These are phyloP conservation scores for Beta macrorhiza DNA, from an alignment of 179 eudicot genomes.

Conservation along the genomic window DNA sequence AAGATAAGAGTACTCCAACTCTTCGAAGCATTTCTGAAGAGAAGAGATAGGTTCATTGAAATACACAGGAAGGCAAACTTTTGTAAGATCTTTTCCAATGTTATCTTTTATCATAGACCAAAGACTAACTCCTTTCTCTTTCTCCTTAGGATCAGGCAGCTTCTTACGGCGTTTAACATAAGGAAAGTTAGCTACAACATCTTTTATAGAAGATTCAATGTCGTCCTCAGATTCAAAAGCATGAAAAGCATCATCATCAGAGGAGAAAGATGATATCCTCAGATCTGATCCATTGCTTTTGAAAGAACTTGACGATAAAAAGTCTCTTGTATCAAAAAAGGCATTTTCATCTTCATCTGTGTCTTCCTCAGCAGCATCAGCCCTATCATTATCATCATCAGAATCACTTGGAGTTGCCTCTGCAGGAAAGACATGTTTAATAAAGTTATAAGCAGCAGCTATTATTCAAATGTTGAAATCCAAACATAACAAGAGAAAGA, in stretches of 20 bases:
- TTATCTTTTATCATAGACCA: conserved; percentile 99
- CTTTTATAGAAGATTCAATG: conserved; percentile 56
- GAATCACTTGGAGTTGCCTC: conserved; percentile 77
- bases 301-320: conserved; percentile 83
- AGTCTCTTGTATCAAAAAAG: conserved; percentile 84
- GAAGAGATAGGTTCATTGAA: conserved; percentile 95
- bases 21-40: conserved; percentile 92
- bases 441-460: conserved; percentile 1
- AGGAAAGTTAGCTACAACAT: conserved; percentile 60
- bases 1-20: conserved; percentile 91
- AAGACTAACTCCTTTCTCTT: conserved; percentile 92
- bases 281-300: conserved; percentile 75
- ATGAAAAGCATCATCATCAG: conserved; percentile 64
- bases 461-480: neutral
- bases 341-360: conserved; percentile 89
- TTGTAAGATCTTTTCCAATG: conserved; percentile 94
- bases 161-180: conserved; percentile 74
- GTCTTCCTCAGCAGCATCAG: conserved; percentile 83
- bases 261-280: conserved; percentile 76
- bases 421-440: conserved; percentile 23
- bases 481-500: neutral
- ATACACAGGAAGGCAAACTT: conserved; percentile 96
- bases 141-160: conserved; percentile 86
- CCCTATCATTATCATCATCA: conserved; percentile 81
- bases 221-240: conserved; percentile 60